Evolutionary conservation across 208 protist species (phyloP).

Genomic region (Zelonia costaricensis): DNA sequence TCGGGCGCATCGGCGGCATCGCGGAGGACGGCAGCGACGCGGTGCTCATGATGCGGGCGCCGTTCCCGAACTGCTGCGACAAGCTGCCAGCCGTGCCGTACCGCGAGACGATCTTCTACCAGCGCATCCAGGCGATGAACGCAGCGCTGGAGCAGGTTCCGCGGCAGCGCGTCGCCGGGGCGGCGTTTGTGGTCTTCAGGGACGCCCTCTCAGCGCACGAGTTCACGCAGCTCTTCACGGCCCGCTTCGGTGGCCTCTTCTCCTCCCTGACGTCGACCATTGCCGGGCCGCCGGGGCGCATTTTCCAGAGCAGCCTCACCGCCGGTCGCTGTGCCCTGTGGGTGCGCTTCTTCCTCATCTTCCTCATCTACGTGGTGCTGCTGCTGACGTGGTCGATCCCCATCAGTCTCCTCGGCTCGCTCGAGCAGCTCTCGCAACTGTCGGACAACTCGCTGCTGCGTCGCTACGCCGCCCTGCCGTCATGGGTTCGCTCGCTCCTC

Average conservation of each 20-base stretch:
- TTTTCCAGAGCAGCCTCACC: slow-evolving; percentile 70
- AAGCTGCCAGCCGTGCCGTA: slow-evolving; percentile 58
- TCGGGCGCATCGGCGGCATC: not conserved
- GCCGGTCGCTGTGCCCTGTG: slow-evolving; percentile 39
- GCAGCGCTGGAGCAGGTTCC: slow-evolving; percentile 40
- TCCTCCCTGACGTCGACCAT: slow-evolving; percentile 53
- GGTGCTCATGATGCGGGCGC: slow-evolving; percentile 29
- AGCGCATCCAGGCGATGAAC: slow-evolving; percentile 44
- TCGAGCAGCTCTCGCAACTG: slow-evolving; percentile 64
- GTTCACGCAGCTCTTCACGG: slow-evolving; percentile 73
- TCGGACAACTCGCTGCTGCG: slow-evolving; percentile 40
- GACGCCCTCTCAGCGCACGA: slow-evolving; percentile 66
- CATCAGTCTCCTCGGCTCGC: slow-evolving; percentile 71
- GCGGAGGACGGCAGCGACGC: slow-evolving; percentile 4
- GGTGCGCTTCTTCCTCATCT: slow-evolving; percentile 49
- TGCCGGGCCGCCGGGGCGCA: slow-evolving; percentile 62
- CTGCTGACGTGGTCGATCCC: slow-evolving; percentile 78
- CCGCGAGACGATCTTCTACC: slow-evolving; percentile 42
- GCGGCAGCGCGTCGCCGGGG: slow-evolving; percentile 31
- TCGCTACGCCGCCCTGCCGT: slow-evolving; percentile 36
- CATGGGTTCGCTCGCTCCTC: slow-evolving; percentile 41
- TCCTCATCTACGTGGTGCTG: slow-evolving; percentile 53
- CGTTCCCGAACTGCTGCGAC: slow-evolving; percentile 41
- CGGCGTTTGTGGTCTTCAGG: slow-evolving; percentile 75
- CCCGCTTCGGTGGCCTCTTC: slow-evolving; percentile 35